Evolutionary conservation across 2,329 filamentous ascomycete species (phyloP), one percentile per base, ranked within the genome.

Genomic region (Mycogone perniciosa): DNA sequence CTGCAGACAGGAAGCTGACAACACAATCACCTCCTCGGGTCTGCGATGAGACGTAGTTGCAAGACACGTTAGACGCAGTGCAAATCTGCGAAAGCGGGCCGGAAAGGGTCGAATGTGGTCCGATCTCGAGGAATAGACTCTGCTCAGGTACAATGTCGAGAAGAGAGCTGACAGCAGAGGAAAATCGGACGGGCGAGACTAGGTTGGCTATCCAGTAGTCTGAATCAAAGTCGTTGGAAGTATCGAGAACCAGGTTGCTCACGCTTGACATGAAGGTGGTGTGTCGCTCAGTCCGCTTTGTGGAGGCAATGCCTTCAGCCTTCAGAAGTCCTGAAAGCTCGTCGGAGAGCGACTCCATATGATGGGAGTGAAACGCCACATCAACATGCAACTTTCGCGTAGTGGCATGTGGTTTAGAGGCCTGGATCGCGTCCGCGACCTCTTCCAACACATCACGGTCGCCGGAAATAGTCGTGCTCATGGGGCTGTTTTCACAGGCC

Each of bases 401-500:
- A 27, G 56, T 61, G 4, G 55, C 47, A 2, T 50, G 49, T 7
- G 46, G 51, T 51, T 26, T 56, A 2, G 6, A 50, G 11, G 0
- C 51, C 39, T 9, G 40, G 29, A 40, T 54, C 9, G n/a, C 34
- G 27, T 29, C 43, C 34, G 56, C 46, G 1, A 61, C 42, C 1
- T 48, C 42, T 20, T 64, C 56, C 7, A 73, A 53, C 30, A 58
- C 58, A 1, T 44, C 44, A 1, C 45, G 47, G 31, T 68, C 62
- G 0, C 67, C 68, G 20, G 61, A 64, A 1, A 70, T 46, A 0
- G 69, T 71, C 1, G 67, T 58, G 38, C 58, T 66, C 1, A 31
- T 33, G 0, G 63, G 65, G 7, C 62, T 64, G 50, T 70, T 71
- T 37, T 63, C 48, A 46, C 64, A 69, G 5, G 65, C 70, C 43